Conservation (phyloP, 257 asterid species). For the Solanum arcanum region DNA sequence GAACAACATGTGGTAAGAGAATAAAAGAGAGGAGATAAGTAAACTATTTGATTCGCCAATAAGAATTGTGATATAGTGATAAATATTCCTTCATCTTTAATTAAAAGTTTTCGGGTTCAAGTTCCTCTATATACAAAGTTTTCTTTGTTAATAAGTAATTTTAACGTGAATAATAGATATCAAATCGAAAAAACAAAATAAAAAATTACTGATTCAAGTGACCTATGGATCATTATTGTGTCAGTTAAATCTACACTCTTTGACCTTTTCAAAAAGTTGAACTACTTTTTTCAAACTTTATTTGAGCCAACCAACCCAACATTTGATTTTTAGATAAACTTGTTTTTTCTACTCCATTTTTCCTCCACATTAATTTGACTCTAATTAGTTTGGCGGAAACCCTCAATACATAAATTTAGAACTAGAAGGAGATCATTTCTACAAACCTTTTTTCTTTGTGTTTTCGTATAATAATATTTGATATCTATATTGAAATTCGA, state of each 20-base stretch:
- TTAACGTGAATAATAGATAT: too few species aligned
- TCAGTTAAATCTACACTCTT: neutral
- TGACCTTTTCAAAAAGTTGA: neutral
- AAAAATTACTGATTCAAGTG: too few species aligned
- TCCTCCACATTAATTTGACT: neutral
- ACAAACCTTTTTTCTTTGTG: neutral
- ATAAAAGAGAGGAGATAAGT: neutral
- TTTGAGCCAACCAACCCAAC: neutral
- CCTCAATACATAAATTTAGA: neutral
- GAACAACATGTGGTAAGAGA: neutral
- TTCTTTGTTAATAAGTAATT: too few species aligned
- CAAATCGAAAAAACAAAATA: too few species aligned
- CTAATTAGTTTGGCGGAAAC: neutral
- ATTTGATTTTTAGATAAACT: neutral
- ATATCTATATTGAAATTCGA: neutral
- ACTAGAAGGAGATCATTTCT: neutral
- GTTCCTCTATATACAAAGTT: neutral
- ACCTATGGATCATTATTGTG: too few species aligned
- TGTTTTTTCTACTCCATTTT: neutral
- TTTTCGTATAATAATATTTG: neutral
- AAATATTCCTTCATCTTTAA: too few species aligned
- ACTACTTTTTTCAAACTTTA: neutral
- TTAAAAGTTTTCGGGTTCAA: neutral
- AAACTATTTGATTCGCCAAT: neutral
- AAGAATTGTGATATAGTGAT: neutral